Evolutionary conservation across 352 stramenopile genomes (phyloP), one percentile per base, ranked within the genome.

Genomic region (Phytophthora brassicae): DNA sequence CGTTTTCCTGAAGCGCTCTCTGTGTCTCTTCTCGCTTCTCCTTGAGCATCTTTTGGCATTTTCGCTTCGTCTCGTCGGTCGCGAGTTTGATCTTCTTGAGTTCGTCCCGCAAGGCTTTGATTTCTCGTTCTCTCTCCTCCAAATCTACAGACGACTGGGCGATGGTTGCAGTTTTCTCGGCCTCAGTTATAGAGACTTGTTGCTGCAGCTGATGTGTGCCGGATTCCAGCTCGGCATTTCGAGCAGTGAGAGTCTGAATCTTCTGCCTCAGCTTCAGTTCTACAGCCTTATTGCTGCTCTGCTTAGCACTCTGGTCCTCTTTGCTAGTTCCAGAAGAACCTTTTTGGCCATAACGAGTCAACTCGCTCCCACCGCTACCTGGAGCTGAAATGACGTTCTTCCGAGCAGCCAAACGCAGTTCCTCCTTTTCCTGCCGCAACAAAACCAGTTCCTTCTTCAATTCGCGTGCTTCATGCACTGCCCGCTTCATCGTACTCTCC

Each of bases 391-490:
- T 53, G 0, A 31, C 33, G 19, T 33, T 54, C 23, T 79, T 69
- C 6, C 29, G 63, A 29, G 49, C 56, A 7, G 55, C 43, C 75
- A 43, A 70, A 16, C 59, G 72, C 13, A 81, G 62, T 47, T 91
- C 78, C 31, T 88, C 79, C 52, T 89, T 91, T 45, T 92, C 83
- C 59, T 90, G 72, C 2, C 83, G 80, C 70, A 92, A 66, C 41
- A 90, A 22, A 42, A 90, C 77, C 13, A 92, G 69, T 56, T 90
- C 83, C 23, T 89, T 90, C 68, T 92, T 92, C 39, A 92, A 58
- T 56, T 92, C 83, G 1, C 79, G 72, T 0, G 83, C 75, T 45
- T 92, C 81, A 13, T 86, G 77, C 23, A 92, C 81, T 1, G 81
- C 83, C 7, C 81, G 79, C 62, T 88, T 90, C 83, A 88, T 90